Conservation (phyloP, 768 basidiomycete species). For the Nevesoporus exiguus region DNA sequence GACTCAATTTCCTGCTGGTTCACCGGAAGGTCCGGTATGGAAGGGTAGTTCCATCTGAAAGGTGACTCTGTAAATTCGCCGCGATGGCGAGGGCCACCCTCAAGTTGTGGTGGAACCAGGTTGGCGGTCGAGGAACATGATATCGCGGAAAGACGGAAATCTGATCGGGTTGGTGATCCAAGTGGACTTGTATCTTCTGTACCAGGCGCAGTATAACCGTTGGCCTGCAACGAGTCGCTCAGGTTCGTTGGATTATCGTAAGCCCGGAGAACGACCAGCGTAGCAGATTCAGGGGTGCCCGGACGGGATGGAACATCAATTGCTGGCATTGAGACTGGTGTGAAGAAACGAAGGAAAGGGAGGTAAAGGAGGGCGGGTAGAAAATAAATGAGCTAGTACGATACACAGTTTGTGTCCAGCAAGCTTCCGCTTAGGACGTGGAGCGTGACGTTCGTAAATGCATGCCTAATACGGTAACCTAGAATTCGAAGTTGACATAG, state of each 20-base stretch:
- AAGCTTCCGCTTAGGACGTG: constrained; percentile 16
- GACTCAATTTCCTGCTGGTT: constrained; percentile 4
- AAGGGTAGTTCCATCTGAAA: constrained; percentile 31
- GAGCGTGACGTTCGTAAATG: constrained; percentile 31
- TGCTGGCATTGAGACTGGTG: constrained; percentile 12
- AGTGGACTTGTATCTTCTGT: constrained; percentile 5
- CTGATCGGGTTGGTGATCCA: constrained; percentile 19
- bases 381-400: constrained; percentile 14
- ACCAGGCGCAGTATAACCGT: background rate
- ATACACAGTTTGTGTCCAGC: background rate
- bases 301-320: constrained; percentile 7
- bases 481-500: background rate
- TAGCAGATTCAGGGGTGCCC: constrained; percentile 28
- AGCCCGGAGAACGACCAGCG: constrained; percentile 26
- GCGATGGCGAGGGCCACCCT: constrained; percentile 1
- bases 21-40: constrained; percentile 17
- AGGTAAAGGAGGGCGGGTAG: constrained; percentile 13
- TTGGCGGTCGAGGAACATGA: constrained; percentile 23
- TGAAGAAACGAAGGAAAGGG: constrained; percentile 1
- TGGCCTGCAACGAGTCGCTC: background rate
- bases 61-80: constrained; percentile 29
- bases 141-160: constrained; percentile 22
- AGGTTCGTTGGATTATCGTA: constrained; percentile 16
- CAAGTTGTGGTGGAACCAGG: constrained; percentile 21
- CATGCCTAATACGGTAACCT: constrained; percentile 24